Conservation (phyloP, 257 asterid species). For the Solanum lignicaule region DNA sequence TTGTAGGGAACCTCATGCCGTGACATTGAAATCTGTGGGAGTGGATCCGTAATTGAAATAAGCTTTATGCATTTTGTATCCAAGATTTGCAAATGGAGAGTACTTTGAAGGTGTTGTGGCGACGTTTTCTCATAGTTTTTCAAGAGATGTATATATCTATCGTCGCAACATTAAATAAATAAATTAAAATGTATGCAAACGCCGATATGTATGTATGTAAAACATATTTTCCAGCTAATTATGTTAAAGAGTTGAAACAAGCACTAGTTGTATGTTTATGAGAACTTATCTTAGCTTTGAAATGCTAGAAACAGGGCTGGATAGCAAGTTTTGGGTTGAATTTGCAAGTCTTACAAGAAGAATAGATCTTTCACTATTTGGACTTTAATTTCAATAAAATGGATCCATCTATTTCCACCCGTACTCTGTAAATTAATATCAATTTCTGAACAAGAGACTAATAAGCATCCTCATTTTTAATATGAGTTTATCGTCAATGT, state of each 20-base stretch:
- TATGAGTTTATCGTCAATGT: no score
- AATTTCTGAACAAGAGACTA: not conserved
- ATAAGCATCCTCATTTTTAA: no score
- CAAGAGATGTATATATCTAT: not conserved
- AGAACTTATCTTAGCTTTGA: not conserved
- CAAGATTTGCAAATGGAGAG: not conserved
- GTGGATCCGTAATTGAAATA: slow-evolving; percentile 6
- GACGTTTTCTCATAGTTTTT: not conserved
- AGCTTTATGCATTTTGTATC: not conserved
- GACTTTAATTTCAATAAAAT: not conserved
- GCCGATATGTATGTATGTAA: not conserved
- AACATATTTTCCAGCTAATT: not conserved
- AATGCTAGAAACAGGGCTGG: not conserved
- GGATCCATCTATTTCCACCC: not conserved
- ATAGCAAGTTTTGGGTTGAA: not conserved
- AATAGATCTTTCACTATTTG: not conserved
- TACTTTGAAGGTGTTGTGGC: not conserved
- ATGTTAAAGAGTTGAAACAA: not conserved
- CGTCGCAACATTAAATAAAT: not conserved
- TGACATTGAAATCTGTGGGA: slow-evolving; percentile 17
- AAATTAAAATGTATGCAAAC: not conserved
- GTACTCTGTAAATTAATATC: no score
- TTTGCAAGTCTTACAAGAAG: not conserved
- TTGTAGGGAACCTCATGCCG: slow-evolving; percentile 6
- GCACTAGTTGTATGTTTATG: not conserved